Evolutionary conservation across 2,329 filamentous ascomycete genomes (phyloP).

Genomic region (Paracoccidioides lutzii): DNA sequence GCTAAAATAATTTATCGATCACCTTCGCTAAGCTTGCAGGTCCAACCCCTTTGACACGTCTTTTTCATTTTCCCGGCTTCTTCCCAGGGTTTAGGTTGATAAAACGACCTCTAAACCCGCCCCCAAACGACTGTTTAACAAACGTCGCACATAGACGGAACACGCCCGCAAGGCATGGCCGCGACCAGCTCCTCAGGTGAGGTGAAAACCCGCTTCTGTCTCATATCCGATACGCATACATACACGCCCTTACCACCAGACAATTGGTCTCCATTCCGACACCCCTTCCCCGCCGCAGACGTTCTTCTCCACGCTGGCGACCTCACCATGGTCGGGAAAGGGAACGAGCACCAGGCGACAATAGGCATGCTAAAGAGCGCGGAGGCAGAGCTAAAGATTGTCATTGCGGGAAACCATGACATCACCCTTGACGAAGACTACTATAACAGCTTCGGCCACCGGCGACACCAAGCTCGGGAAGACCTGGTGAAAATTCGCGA

Average conservation of each 20-base stretch:
- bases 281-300: slow-evolving; percentile 39
- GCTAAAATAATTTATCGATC: not conserved
- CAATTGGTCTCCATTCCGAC: slow-evolving; percentile 20
- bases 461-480: slow-evolving; percentile 13
- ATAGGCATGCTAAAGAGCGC: slow-evolving; percentile 37
- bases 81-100: not conserved
- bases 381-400: slow-evolving; percentile 45
- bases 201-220: slow-evolving; percentile 30
- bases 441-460: slow-evolving; percentile 24
- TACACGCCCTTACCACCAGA: slow-evolving; percentile 14
- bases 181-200: not conserved
- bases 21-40: not conserved
- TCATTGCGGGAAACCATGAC: slow-evolving; percentile 53
- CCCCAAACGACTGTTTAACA: not conserved
- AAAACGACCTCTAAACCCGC: too few species aligned
- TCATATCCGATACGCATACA: slow-evolving; percentile 34
- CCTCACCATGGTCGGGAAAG: slow-evolving; percentile 40
- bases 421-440: slow-evolving; percentile 42
- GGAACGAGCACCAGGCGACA: slow-evolving; percentile 36
- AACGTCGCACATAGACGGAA: not conserved
- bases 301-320: slow-evolving; percentile 48
- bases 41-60: not conserved
- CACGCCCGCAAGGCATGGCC: not conserved
- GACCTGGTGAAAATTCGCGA: slow-evolving; percentile 25
- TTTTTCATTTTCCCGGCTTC: not conserved